Evolutionary conservation across 1,284 basidiomycete genomes (phyloP).

Genomic region (Ustilago trichophora): DNA sequence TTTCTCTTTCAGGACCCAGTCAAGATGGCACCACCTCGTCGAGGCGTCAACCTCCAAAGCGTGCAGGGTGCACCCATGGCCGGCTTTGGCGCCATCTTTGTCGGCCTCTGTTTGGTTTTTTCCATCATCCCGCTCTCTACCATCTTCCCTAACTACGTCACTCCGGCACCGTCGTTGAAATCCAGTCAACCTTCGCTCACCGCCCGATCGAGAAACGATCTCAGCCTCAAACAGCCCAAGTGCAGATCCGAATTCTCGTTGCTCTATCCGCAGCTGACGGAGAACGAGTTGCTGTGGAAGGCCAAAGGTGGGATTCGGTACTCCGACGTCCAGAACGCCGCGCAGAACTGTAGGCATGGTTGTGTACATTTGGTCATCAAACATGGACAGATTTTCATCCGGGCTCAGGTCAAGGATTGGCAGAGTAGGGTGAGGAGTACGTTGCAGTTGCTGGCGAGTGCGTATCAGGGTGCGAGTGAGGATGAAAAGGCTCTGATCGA

Average conservation of each 20-base stretch:
- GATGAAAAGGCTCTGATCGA: conserved; percentile 26
- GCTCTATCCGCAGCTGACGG: conserved; percentile 45
- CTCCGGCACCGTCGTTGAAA: too few relatives aligned
- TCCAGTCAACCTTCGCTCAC: conserved; percentile 7
- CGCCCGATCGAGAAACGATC: conserved; percentile 4
- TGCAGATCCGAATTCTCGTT: conserved; percentile 44
- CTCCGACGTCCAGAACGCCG: conserved; percentile 27
- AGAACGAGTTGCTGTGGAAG: conserved; percentile 27
- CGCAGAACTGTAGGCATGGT: conserved; percentile 22
- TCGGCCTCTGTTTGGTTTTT: conserved; percentile 24
- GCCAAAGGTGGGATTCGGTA: conserved; percentile 32
- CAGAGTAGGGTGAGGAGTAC: conserved; percentile 29
- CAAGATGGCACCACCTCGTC: neutral
- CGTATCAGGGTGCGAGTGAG: conserved; percentile 24
- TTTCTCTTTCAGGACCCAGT: neutral
- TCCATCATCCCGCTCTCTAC: conserved; percentile 31
- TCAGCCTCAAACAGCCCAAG: conserved; percentile 6
- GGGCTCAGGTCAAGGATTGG: conserved; percentile 35
- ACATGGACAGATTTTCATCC: conserved; percentile 41
- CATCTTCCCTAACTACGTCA: conserved; percentile 14
- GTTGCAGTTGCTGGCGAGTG: conserved; percentile 24
- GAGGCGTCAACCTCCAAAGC: neutral
- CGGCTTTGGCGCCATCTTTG: conserved; percentile 23
- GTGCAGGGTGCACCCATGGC: conserved; percentile 28
- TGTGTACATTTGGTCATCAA: conserved; percentile 43